A percentile compares a stretch with the other conserved stretches of the same genome.
Conservation (phyloP, 768 basidiomycete genomes). For the Pisolithus tinctorius region DNA sequence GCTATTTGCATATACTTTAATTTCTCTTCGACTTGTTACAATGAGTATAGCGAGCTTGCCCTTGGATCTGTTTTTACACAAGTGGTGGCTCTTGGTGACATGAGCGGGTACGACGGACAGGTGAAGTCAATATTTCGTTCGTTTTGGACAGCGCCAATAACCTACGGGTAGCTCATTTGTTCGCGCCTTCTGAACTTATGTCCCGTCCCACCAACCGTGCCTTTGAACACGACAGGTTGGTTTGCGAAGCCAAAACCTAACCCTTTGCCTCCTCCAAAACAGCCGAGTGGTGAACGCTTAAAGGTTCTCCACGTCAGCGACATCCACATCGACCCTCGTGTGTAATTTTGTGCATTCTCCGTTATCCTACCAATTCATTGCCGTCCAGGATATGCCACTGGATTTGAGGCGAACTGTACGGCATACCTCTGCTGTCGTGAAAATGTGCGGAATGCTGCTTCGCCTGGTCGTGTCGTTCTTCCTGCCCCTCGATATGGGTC, state of each 20-base stretch:
- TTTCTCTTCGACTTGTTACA: constrained; percentile 29
- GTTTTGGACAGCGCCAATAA: background rate
- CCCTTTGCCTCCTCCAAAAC: constrained; percentile 34
- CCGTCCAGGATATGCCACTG: constrained; percentile 54
- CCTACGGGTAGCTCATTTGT: constrained; percentile 24
- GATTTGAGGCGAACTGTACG: constrained; percentile 64
- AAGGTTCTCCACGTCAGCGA: constrained; percentile 47
- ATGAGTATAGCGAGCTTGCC: constrained; percentile 27
- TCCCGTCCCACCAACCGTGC: constrained; percentile 32
- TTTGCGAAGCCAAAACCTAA: constrained; percentile 47
- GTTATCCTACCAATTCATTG: background rate
- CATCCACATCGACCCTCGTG: constrained; percentile 46
- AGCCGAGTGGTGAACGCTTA: constrained; percentile 37
- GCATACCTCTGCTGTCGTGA: constrained; percentile 56
- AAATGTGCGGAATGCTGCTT: constrained; percentile 39
- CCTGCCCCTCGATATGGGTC: constrained; percentile 63
- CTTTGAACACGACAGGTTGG: constrained; percentile 41
- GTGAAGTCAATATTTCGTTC: constrained; percentile 14
- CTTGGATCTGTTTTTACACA: constrained; percentile 41
- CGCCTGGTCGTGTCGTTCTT: constrained; percentile 39
- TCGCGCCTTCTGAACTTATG: constrained; percentile 31
- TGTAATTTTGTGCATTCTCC: constrained; percentile 6
- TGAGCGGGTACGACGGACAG: constrained; percentile 46
- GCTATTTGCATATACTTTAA: constrained; percentile 38
- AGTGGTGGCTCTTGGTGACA: constrained; percentile 39